Percentiles rank a stretch among this genome's conserved stretches.
Conservation (phyloP, 306 rosid genomes). For the Crataegus laevigata region DNA sequence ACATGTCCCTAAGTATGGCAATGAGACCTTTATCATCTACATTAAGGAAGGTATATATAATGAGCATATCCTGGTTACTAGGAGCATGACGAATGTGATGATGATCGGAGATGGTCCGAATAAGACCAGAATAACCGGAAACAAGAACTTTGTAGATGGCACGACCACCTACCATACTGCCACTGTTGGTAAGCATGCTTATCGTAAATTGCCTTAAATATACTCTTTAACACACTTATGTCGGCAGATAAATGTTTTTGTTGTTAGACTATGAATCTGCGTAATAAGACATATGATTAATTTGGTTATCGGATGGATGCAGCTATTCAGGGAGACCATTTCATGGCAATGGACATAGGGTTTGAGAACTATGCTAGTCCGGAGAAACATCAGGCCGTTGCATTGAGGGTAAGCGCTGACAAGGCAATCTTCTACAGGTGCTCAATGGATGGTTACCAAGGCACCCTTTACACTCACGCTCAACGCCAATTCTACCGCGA, state of each 20-base stretch:
- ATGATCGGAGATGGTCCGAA: constrained; percentile 60
- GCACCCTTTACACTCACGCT: constrained; percentile 69
- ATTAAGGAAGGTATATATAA: constrained; percentile 56
- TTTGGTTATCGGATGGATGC: background rate
- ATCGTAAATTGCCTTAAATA: background rate
- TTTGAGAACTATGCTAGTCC: constrained; percentile 73
- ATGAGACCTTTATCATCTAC: constrained; percentile 39
- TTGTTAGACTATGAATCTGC: background rate
- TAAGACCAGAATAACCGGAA: constrained; percentile 56
- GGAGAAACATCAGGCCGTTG: constrained; percentile 79
- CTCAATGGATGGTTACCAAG: constrained; percentile 68
- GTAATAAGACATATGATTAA: background rate
- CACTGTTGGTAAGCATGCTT: constrained; percentile 39
- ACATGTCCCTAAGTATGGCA: constrained; percentile 31
- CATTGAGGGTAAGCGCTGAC: constrained; percentile 68
- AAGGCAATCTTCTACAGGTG: constrained; percentile 56
- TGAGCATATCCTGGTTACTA: constrained; percentile 38
- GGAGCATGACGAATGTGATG: constrained; percentile 38
- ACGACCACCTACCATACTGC: constrained; percentile 44
- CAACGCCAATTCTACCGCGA: constrained; percentile 78
- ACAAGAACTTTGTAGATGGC: constrained; percentile 45
- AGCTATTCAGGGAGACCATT: constrained; percentile 52
- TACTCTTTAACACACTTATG: background rate
- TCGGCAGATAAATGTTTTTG: background rate
- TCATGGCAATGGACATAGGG: constrained; percentile 55